A percentile compares a stretch with the other conserved stretches of the same genome.
These are phyloP conservation scores for Drosera spatulata DNA, from an alignment of 179 eudicot species.

Conservation along the genomic window DNA sequence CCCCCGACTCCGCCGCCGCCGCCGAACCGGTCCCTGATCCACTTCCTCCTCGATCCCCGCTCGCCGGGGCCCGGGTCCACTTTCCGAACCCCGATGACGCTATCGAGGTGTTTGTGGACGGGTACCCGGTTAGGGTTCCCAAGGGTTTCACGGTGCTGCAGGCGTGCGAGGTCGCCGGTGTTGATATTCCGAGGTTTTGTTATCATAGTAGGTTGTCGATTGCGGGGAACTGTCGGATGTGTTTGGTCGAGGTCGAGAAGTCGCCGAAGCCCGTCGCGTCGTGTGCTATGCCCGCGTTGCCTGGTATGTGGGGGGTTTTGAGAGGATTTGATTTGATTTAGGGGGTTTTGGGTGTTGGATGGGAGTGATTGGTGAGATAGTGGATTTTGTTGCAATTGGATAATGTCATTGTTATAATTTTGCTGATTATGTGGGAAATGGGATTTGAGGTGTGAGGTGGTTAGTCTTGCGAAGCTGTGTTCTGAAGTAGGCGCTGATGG, in stretches of 20 bases:
- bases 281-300: slow-evolving; percentile 99
- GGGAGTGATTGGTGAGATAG: too few relatives aligned
- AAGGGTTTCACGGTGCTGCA: slow-evolving; percentile 91
- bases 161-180: slow-evolving; percentile 92
- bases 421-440: too few relatives aligned
- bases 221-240: slow-evolving; percentile 97
- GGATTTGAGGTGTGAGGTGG: too few relatives aligned
- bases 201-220: slow-evolving; percentile 78
- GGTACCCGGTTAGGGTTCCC: slow-evolving; percentile 81
- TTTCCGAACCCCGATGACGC: slow-evolving; percentile 77
- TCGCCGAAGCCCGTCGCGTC: slow-evolving; percentile 98
- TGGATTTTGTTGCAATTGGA: too few relatives aligned
- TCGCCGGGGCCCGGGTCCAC: slow-evolving; percentile 76
- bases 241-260: slow-evolving; percentile 95
- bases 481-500: too few relatives aligned
- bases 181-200: slow-evolving; percentile 85
- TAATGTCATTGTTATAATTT: too few relatives aligned
- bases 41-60: slow-evolving; percentile 36
- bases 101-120: slow-evolving; percentile 90
- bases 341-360: too few relatives aligned
- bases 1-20: slow-evolving; percentile 52
- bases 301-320: slow-evolving; percentile 31
- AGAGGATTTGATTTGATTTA: too few relatives aligned
- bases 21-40: slow-evolving; percentile 43
- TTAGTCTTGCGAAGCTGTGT: too few relatives aligned